Evolutionary conservation across 495 filamentous ascomycete species (phyloP).

Genomic region (Evernia prunastri): DNA sequence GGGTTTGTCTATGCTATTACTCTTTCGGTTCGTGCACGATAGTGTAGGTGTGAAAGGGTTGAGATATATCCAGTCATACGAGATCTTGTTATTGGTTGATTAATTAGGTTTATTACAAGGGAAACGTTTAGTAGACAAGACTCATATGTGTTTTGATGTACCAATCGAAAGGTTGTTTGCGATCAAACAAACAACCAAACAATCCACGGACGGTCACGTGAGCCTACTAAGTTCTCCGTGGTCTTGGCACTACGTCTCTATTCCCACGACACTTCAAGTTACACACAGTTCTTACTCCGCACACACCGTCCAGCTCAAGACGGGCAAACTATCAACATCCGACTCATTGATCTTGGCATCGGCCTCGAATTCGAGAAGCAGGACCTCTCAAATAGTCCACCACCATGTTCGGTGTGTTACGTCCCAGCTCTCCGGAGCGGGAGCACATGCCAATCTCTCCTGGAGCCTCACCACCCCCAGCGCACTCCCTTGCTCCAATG

Average conservation of each 20-base stretch:
- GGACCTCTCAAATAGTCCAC: not conserved
- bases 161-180: too few species aligned
- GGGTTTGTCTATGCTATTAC: too few species aligned
- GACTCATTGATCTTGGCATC: not conserved
- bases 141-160: too few species aligned
- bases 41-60: too few species aligned
- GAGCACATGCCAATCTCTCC: constrained; percentile 20
- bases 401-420: constrained; percentile 28
- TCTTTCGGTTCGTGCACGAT: too few species aligned
- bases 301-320: constrained; percentile 18
- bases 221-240: not conserved
- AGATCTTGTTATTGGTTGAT: too few species aligned
- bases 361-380: not conserved
- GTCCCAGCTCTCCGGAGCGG: constrained; percentile 19
- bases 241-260: not conserved
- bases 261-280: constrained; percentile 12
- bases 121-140: too few species aligned
- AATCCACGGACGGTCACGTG: too few species aligned
- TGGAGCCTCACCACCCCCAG: constrained; percentile 20
- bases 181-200: too few species aligned
- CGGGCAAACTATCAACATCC: constrained; percentile 20
- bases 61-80: too few species aligned
- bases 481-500: constrained; percentile 27
- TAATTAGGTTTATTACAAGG: too few species aligned
- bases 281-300: constrained; percentile 17